Conservation (phyloP, 2,329 filamentous ascomycete species). For the Lachnellula cervina region DNA sequence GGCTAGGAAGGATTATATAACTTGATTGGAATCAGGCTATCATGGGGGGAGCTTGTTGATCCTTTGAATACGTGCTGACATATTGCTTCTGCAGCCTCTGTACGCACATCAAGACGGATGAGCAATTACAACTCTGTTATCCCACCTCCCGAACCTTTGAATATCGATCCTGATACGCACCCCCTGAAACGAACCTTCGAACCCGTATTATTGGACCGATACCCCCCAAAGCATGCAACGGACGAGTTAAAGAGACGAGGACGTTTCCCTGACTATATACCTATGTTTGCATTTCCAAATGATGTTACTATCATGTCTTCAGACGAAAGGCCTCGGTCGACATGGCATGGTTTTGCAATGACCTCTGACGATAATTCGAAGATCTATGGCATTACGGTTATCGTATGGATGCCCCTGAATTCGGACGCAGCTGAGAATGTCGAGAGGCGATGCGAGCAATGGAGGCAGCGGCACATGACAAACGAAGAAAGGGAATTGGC, state of each 20-base stretch:
- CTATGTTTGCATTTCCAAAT: conserved; percentile 99
- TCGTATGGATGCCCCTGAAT: conserved; percentile 86
- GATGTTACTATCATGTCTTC: conserved; percentile 96
- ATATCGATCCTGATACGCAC: conserved; percentile 88
- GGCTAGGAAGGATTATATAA: not conserved
- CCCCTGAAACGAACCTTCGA: conserved; percentile 91
- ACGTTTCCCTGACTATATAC: conserved; percentile 92
- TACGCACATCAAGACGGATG: conserved; percentile 78
- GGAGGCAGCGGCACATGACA: conserved; percentile 83
- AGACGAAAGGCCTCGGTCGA: conserved; percentile 89
- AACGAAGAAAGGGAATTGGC: conserved; percentile 87
- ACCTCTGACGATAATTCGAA: conserved; percentile 88
- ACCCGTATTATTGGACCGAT: conserved; percentile 90
- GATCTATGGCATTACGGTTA: conserved; percentile 85
- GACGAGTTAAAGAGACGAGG: conserved; percentile 78
- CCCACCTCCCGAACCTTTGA: conserved; percentile 83
- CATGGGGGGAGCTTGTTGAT: conserved; percentile 1
- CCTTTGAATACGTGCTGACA: conserved; percentile 6
- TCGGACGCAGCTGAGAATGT: conserved; percentile 77
- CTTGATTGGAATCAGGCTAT: not conserved
- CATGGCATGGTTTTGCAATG: conserved; percentile 99
- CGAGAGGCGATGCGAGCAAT: conserved; percentile 76
- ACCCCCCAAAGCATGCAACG: conserved; percentile 75
- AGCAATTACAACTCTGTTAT: conserved; percentile 99
- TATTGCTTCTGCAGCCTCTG: conserved; percentile 47